Percentiles rank a stretch among this genome's conserved stretches.
phyloP scores from a whole-genome alignment of 345 rosid genomes.

The Gossypium rotundifolium region DNA sequence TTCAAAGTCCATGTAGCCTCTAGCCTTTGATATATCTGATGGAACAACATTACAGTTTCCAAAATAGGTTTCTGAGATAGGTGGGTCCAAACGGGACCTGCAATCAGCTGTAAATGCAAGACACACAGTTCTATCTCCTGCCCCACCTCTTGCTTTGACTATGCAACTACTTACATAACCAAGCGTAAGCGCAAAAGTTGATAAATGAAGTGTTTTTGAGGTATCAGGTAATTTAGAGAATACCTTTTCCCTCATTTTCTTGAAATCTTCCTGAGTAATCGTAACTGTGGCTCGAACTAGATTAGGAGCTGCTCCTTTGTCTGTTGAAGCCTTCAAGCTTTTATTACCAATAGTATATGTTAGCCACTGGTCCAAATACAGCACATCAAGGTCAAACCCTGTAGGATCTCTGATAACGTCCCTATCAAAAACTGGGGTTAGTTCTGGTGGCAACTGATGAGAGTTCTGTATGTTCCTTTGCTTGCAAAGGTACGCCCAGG shows the following conservation, averaged over 20 bases:
- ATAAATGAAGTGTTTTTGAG: constrained; percentile 19
- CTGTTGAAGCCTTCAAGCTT: constrained; percentile 6
- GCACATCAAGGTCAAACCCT: constrained; percentile 1
- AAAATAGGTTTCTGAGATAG: constrained; percentile 21
- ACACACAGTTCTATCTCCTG: background rate
- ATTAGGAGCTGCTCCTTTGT: background rate
- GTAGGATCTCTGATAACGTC: constrained; percentile 14
- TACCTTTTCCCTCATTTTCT: constrained; percentile 15
- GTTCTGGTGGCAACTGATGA: constrained; percentile 1
- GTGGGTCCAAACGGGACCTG: constrained; percentile 20
- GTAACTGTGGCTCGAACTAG: constrained; percentile 19
- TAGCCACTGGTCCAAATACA: background rate
- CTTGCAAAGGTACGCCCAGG: constrained; percentile 34
- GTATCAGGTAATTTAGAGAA: background rate
- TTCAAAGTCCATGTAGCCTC: background rate
- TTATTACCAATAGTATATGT: background rate
- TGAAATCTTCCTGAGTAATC: constrained; percentile 21
- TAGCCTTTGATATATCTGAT: background rate
- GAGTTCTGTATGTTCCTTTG: background rate
- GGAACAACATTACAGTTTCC: constrained; percentile 20
- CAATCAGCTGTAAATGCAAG: constrained; percentile 22
- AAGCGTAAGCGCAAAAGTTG: constrained; percentile 22
- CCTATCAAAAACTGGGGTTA: constrained; percentile 27
- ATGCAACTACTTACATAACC: constrained; percentile 19
- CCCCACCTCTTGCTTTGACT: constrained; percentile 17